Conservation (phyloP, 2,329 filamentous ascomycete genomes). For the Pestalotiopsis sp. region DNA sequence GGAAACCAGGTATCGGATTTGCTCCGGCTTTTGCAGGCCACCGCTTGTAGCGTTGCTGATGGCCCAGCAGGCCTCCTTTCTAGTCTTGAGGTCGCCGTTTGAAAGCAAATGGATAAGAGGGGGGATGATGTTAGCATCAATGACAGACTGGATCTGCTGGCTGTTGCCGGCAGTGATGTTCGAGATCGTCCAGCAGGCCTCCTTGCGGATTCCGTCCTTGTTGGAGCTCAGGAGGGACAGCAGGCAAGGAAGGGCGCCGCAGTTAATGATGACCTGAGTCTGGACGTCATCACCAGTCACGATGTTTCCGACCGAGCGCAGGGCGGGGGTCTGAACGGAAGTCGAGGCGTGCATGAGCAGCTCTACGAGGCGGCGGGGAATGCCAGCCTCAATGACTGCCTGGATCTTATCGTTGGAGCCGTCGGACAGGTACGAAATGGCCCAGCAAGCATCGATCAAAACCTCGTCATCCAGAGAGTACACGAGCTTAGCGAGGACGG, state of each 20-base stretch:
- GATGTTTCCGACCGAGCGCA: conserved; percentile 97
- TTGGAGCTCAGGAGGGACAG: conserved; percentile 91
- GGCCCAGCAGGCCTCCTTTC: conserved; percentile 99
- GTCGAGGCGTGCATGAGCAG: conserved; percentile 97
- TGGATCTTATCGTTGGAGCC: conserved; percentile 99
- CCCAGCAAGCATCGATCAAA: conserved; percentile 98
- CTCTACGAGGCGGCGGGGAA: conserved; percentile 93
- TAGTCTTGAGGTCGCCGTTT: conserved; percentile 97
- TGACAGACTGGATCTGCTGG: conserved; percentile 92
- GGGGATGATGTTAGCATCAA: conserved; percentile 95
- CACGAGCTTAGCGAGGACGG: conserved; percentile 93
- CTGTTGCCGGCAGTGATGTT: conserved; percentile 99
- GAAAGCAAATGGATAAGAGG: conserved; percentile 94
- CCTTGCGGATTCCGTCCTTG: conserved; percentile 98
- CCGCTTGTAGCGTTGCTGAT: conserved; percentile 98
- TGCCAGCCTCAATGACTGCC: conserved; percentile 96
- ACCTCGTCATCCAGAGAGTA: conserved; percentile 99
- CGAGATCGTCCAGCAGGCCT: conserved; percentile 99
- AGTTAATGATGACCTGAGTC: conserved; percentile 99
- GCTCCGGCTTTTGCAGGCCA: conserved; percentile 96
- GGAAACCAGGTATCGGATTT: conserved; percentile 91
- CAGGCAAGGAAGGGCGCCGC: conserved; percentile 88
- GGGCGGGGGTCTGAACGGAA: conserved; percentile 94
- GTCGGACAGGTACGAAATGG: conserved; percentile 97
- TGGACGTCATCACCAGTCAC: conserved; percentile 98